Evolutionary conservation across 2,329 filamentous ascomycete genomes (phyloP).

Genomic region (Fusarium sp.): DNA sequence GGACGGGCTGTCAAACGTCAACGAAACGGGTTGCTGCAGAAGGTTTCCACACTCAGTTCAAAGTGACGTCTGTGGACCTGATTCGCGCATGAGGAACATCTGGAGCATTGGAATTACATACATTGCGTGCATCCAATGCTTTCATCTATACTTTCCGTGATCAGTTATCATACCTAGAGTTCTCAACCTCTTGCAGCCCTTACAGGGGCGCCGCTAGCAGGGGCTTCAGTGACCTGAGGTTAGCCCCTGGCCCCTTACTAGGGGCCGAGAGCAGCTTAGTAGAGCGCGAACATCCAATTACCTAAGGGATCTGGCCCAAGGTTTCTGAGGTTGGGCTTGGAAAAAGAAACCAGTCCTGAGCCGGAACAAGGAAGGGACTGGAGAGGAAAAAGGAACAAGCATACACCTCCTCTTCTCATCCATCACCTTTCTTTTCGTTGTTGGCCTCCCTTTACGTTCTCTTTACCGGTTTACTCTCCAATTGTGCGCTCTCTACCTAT

Average conservation of each 20-base stretch:
- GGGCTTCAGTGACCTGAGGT: constrained; percentile 26
- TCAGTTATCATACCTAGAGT: constrained; percentile 6
- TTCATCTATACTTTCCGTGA: constrained; percentile 14
- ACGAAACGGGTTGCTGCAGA: constrained; percentile 30
- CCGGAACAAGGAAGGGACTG: constrained; percentile 23
- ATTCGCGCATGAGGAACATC: constrained; percentile 7
- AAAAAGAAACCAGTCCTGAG: constrained; percentile 28
- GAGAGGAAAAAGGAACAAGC: constrained; percentile 39
- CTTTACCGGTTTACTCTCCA: constrained; percentile 19
- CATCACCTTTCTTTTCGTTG: constrained; percentile 39
- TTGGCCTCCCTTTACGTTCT: constrained; percentile 31
- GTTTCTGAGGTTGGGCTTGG: constrained; percentile 22
- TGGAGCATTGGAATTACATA: not conserved
- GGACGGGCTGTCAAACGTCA: constrained; percentile 30
- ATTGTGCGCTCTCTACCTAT: constrained; percentile 23
- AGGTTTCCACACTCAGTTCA: constrained; percentile 18
- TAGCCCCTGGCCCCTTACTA: constrained; percentile 36
- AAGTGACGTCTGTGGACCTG: constrained; percentile 27
- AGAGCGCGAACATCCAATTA: constrained; percentile 24
- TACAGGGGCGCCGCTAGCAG: constrained; percentile 29
- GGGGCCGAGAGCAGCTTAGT: constrained; percentile 22
- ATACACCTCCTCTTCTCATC: constrained; percentile 32
- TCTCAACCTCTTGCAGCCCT: constrained; percentile 6
- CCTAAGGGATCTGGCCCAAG: constrained; percentile 29
- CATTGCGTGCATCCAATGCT: constrained; percentile 7